phyloP scores from a whole-genome alignment of 371 early-diverging fungal species.

The Capillidium rhysosporum region DNA sequence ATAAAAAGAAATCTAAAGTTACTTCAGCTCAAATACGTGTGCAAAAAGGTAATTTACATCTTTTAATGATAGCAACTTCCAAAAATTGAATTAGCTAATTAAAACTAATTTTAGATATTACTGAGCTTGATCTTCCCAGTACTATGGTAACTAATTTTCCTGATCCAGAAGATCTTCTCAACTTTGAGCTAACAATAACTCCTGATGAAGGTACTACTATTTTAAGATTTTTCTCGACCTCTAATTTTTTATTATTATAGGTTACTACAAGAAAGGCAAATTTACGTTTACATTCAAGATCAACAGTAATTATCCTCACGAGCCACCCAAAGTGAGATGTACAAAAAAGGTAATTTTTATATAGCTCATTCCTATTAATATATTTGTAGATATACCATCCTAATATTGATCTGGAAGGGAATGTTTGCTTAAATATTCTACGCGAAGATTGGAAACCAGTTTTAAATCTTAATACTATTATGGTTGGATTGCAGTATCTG shows the following conservation, averaged over 20 bases:
- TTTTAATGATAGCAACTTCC: not conserved
- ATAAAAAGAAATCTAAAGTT: constrained; percentile 62
- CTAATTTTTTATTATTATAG: constrained; percentile 15
- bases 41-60: constrained; percentile 52
- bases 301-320: constrained; percentile 92
- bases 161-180: constrained; percentile 58
- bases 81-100: not conserved
- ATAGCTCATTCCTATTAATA: constrained; percentile 1
- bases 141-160: constrained; percentile 63
- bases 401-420: constrained; percentile 95
- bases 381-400: constrained; percentile 86
- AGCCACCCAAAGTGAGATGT: constrained; percentile 95
- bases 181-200: constrained; percentile 60
- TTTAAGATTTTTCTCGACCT: not conserved
- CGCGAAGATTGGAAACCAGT: constrained; percentile 99
- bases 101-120: constrained; percentile 36
- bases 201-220: constrained; percentile 66
- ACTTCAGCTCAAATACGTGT: constrained; percentile 78
- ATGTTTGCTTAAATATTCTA: constrained; percentile 97
- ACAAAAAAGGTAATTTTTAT: constrained; percentile 48
- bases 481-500: constrained; percentile 89
- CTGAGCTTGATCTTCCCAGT: constrained; percentile 59
- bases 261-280: constrained; percentile 84
- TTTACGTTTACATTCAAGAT: constrained; percentile 86
- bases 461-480: constrained; percentile 82